Percentiles rank a stretch among this genome's conserved stretches.
phyloP scores from a whole-genome alignment of 2,329 filamentous ascomycete genomes.

The Lojkania enalia region DNA sequence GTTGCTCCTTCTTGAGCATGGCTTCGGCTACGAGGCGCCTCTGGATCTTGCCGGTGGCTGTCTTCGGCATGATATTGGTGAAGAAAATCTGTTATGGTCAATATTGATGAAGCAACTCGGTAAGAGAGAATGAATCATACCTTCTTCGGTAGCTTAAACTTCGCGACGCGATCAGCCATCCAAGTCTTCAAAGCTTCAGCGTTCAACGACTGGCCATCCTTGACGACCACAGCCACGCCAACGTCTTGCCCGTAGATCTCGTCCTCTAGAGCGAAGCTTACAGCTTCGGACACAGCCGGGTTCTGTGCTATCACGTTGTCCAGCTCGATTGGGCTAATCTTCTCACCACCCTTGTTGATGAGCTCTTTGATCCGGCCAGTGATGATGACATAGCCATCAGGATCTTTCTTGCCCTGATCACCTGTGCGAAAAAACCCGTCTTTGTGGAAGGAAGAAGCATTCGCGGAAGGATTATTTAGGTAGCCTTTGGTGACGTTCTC shows the following conservation, averaged over 20 bases:
- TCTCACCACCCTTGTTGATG: constrained; percentile 89
- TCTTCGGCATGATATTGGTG: constrained; percentile 84
- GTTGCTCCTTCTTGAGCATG: constrained; percentile 72
- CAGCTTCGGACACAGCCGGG: constrained; percentile 73
- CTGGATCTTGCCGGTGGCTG: constrained; percentile 89
- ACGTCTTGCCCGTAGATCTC: constrained; percentile 84
- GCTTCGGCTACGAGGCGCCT: constrained; percentile 81
- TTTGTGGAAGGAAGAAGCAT: constrained; percentile 71
- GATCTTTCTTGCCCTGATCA: constrained; percentile 79
- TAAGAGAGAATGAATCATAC: constrained; percentile 50
- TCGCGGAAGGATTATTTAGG: constrained; percentile 79
- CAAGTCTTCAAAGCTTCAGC: constrained; percentile 68
- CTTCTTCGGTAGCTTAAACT: constrained; percentile 85
- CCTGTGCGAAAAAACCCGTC: constrained; percentile 86
- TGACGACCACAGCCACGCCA: constrained; percentile 74
- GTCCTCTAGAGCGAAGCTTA: constrained; percentile 81
- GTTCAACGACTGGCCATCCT: constrained; percentile 59
- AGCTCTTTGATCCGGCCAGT: constrained; percentile 93
- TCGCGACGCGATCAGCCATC: constrained; percentile 71
- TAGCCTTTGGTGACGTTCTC: constrained; percentile 85
- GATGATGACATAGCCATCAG: constrained; percentile 81
- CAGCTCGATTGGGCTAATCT: constrained; percentile 85
- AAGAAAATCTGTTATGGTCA: constrained; percentile 67
- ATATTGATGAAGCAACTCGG: not conserved
- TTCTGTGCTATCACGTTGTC: constrained; percentile 81